Evolutionary conservation across 2,329 filamentous ascomycete genomes (phyloP).

Genomic region (Fonsecaea monophora): DNA sequence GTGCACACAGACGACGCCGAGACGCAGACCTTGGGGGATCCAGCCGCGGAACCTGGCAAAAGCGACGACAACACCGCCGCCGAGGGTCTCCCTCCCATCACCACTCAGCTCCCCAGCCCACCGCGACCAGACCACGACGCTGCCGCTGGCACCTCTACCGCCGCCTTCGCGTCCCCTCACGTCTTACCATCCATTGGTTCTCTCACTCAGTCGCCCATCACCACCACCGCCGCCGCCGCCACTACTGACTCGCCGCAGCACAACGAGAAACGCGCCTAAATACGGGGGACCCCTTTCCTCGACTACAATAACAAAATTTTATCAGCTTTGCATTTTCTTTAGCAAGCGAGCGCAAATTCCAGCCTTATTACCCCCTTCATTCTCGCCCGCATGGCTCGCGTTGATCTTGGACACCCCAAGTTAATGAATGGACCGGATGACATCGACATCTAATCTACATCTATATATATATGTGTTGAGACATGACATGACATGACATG

Average conservation of each 20-base stretch:
- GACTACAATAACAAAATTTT: not conserved
- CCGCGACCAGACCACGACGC: not conserved
- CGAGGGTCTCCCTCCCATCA: not conserved
- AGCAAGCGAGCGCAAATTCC: not conserved
- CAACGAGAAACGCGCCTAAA: not conserved
- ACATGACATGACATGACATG: too few relatives aligned
- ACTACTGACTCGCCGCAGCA: conserved; percentile 1
- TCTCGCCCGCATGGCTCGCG: too few relatives aligned
- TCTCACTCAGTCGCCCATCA: conserved; percentile 11
- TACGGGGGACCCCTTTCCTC: not conserved
- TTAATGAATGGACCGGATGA: too few relatives aligned
- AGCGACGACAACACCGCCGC: not conserved
- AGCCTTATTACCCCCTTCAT: not conserved
- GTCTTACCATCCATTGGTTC: not conserved
- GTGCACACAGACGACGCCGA: not conserved
- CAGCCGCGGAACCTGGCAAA: too few relatives aligned
- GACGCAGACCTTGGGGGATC: not conserved
- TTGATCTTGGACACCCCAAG: too few relatives aligned
- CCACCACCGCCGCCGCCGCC: too few relatives aligned
- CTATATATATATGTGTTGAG: too few relatives aligned
- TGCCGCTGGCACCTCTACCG: not conserved
- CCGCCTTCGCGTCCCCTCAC: not conserved
- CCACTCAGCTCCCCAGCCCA: conserved; percentile 1
- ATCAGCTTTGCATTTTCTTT: not conserved
- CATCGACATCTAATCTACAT: too few relatives aligned